Evolutionary conservation across 805 yeast species (phyloP).

Genomic region (Wickerhamomyces hampshirensis): DNA sequence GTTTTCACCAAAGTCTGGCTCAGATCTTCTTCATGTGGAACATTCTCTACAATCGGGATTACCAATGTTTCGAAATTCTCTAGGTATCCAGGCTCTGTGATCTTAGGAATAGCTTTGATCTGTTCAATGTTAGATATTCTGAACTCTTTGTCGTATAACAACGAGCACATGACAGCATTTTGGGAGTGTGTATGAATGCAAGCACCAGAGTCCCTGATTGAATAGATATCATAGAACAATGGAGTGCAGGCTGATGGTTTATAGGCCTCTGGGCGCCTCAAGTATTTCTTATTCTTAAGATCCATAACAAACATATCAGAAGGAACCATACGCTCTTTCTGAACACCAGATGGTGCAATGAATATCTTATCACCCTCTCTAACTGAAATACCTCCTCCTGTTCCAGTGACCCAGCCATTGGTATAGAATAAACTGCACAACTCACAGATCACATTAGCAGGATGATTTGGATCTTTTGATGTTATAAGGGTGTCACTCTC

Average conservation of each 20-base stretch:
- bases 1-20: constrained; percentile 61
- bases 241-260: constrained; percentile 97
- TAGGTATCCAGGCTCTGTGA: constrained; percentile 50
- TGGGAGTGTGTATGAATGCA: constrained; percentile 95
- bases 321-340: constrained; percentile 83
- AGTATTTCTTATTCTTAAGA: constrained; percentile 42
- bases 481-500: constrained; percentile 15
- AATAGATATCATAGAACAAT: constrained; percentile 61
- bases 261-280: constrained; percentile 56
- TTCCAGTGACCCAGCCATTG: constrained; percentile 91
- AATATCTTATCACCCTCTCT: constrained; percentile 49
- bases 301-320: constrained; percentile 77
- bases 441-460: constrained; percentile 81
- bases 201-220: constrained; percentile 78
- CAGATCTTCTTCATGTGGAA: constrained; percentile 83
- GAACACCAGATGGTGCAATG: constrained; percentile 95
- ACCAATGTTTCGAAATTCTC: constrained; percentile 68
- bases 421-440: constrained; percentile 71
- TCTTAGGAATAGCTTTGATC: constrained; percentile 79
- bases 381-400: constrained; percentile 93
- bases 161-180: constrained; percentile 75
- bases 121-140: constrained; percentile 80
- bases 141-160: constrained; percentile 67
- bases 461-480: constrained; percentile 32
- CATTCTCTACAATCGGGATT: constrained; percentile 89